A percentile compares a stretch with the other conserved stretches of the same genome.
Evolutionary conservation across 2,329 filamentous ascomycete genomes (phyloP).

Genomic region (Nothopassalora personata): DNA sequence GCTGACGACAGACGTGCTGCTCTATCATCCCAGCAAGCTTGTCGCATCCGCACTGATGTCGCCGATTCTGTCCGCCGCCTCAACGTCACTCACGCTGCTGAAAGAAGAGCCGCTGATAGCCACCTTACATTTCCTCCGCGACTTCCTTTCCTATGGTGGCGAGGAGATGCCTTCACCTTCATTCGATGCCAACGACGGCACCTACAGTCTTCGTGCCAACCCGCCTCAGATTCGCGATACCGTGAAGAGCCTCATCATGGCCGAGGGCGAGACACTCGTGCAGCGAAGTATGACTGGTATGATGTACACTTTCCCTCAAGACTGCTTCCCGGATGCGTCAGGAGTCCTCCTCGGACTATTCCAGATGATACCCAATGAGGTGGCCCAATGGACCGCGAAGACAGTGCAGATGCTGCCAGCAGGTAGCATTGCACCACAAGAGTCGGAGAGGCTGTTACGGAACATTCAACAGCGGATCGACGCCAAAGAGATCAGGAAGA

Average conservation of each 20-base stretch:
- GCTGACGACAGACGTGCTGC: constrained; percentile 80
- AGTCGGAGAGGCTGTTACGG: constrained; percentile 72
- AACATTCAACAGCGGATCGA: constrained; percentile 73
- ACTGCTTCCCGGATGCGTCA: constrained; percentile 91
- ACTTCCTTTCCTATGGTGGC: constrained; percentile 82
- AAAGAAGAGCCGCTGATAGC: constrained; percentile 88
- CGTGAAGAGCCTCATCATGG: constrained; percentile 65
- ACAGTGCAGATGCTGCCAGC: constrained; percentile 79
- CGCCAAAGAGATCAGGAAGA: constrained; percentile 66
- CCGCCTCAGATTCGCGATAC: constrained; percentile 65
- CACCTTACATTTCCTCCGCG: constrained; percentile 86
- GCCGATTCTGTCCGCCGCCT: constrained; percentile 79
- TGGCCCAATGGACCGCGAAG: constrained; percentile 72
- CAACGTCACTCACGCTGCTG: constrained; percentile 80
- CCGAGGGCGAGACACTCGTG: constrained; percentile 67
- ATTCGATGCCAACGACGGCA: constrained; percentile 49
- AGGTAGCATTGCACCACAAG: constrained; percentile 72
- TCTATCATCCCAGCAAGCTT: constrained; percentile 84
- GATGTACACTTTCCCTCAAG: constrained; percentile 97
- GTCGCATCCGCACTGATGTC: constrained; percentile 73
- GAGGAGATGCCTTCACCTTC: constrained; percentile 59
- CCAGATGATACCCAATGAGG: constrained; percentile 74
- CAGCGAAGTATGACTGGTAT: constrained; percentile 92
- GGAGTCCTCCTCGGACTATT: constrained; percentile 88
- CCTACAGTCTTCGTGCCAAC: constrained; percentile 48